Conservation (phyloP, 2,329 filamentous ascomycete genomes). For the Sclerotinia borealis region DNA sequence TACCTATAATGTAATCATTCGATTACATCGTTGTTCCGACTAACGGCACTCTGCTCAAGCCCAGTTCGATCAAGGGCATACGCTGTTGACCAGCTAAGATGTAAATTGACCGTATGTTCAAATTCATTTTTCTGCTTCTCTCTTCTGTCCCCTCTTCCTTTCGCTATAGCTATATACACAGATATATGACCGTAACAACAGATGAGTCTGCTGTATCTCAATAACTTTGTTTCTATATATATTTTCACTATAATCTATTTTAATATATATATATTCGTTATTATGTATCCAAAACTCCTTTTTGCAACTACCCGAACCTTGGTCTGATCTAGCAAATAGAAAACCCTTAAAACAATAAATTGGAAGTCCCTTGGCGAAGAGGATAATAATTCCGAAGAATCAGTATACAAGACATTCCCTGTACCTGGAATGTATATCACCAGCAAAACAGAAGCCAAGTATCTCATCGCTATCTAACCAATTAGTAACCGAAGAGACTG, state of each 20-base stretch:
- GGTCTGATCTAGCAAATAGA: not conserved
- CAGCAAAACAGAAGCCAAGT: not conserved
- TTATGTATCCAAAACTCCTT: not conserved
- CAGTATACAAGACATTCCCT: not conserved
- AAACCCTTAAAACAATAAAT: not conserved
- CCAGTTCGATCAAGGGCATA: not conserved
- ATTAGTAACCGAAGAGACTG: slow-evolving; percentile 10
- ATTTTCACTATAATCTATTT: not conserved
- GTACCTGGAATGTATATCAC: slow-evolving; percentile 20
- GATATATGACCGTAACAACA: not conserved
- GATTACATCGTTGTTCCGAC: not conserved
- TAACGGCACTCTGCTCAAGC: not conserved
- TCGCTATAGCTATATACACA: not conserved
- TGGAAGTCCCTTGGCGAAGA: not conserved
- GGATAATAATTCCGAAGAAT: not conserved
- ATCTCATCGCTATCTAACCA: slow-evolving; percentile 3
- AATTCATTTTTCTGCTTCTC: not conserved
- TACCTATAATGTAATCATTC: not conserved
- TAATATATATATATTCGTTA: not conserved
- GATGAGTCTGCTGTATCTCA: not conserved
- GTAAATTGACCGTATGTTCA: not conserved
- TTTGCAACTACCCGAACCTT: not conserved
- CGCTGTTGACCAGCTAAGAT: not conserved
- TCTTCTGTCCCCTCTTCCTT: not conserved
- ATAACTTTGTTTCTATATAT: not conserved